Conservation (phyloP, 2,329 filamentous ascomycete genomes). For the Fusarium oligoseptatum region DNA sequence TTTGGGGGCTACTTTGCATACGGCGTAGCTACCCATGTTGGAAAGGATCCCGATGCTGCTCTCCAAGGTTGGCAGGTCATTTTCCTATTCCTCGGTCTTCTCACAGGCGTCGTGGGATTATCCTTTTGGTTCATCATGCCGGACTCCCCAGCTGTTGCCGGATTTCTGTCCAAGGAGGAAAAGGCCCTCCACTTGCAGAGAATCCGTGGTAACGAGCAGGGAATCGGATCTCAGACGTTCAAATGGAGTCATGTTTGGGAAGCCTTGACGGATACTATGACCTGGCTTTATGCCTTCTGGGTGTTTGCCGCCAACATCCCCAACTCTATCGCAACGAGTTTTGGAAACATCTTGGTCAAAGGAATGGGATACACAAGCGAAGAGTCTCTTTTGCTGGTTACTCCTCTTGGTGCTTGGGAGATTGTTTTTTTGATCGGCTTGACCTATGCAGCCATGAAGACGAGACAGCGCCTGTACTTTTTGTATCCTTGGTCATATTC, state of each 20-base stretch:
- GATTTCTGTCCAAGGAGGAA: conserved; percentile 17
- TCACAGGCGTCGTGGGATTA: conserved; percentile 17
- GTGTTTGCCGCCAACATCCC: conserved; percentile 40
- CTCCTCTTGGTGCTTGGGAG: conserved; percentile 34
- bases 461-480: conserved; percentile 28
- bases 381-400: conserved; percentile 28
- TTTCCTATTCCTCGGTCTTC: conserved; percentile 27
- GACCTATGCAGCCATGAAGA: conserved; percentile 32
- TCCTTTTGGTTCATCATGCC: conserved; percentile 34
- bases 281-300: conserved; percentile 40
- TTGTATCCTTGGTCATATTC: conserved; percentile 29
- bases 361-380: conserved; percentile 28
- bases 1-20: conserved; percentile 42
- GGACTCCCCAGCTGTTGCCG: conserved; percentile 23
- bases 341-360: conserved; percentile 34
- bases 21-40: conserved; percentile 34
- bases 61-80: conserved; percentile 31
- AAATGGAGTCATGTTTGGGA: conserved; percentile 36
- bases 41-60: conserved; percentile 21
- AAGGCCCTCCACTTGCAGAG: conserved; percentile 25
- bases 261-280: conserved; percentile 33
- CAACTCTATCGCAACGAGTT: conserved; percentile 33
- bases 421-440: conserved; percentile 30
- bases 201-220: conserved; percentile 32
- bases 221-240: conserved; percentile 33